Evolutionary conservation across 768 basidiomycete species (phyloP).

Genomic region (Auricularia sp.): DNA sequence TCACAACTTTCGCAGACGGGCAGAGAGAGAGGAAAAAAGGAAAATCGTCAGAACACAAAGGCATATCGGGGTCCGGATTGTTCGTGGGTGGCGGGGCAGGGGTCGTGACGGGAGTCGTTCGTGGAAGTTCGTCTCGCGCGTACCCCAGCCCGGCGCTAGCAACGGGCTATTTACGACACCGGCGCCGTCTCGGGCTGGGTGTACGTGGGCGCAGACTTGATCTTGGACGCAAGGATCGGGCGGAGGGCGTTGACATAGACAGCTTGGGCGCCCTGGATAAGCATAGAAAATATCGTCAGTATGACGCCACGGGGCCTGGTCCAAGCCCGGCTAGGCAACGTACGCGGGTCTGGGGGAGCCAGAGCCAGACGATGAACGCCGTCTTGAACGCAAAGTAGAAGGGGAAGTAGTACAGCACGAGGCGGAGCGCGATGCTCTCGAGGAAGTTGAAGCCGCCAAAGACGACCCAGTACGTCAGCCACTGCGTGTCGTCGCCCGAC

Average conservation of each 20-base stretch:
- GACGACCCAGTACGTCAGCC: constrained; percentile 96
- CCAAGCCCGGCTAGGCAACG: constrained; percentile 24
- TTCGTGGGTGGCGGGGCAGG: no score
- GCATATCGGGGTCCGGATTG: no score
- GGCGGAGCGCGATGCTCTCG: constrained; percentile 73
- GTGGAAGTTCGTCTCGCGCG: no score
- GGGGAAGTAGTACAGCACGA: constrained; percentile 85
- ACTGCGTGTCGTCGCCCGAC: constrained; percentile 80
- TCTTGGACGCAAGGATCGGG: constrained; percentile 58
- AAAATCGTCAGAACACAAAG: no score
- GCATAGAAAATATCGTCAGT: not conserved
- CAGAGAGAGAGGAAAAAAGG: no score
- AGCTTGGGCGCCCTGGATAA: constrained; percentile 69
- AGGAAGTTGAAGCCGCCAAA: constrained; percentile 91
- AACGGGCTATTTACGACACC: not conserved
- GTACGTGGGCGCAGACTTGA: constrained; percentile 31
- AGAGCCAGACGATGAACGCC: constrained; percentile 83
- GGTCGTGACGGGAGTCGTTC: no score
- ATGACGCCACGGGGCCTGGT: constrained; percentile 1
- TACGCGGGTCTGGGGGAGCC: constrained; percentile 76
- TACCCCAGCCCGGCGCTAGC: no score
- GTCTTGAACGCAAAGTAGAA: constrained; percentile 96
- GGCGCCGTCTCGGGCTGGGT: constrained; percentile 37
- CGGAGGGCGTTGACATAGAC: constrained; percentile 70
- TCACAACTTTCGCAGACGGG: no score